Evolutionary conservation across 2,329 filamentous ascomycete genomes (phyloP).

Genomic region (Botrytis medusae): DNA sequence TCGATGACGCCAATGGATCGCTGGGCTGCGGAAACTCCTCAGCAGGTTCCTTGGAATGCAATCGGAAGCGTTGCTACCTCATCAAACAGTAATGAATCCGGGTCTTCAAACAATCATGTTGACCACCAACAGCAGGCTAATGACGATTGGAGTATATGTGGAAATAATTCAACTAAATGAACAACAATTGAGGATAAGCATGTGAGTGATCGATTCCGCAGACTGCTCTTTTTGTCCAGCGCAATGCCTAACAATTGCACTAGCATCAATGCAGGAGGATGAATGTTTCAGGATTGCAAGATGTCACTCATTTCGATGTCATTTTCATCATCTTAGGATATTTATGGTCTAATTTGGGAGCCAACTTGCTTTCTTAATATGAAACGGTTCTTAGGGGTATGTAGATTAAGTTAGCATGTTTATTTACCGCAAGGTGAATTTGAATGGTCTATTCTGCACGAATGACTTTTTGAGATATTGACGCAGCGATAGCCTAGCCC

Average conservation of each 20-base stretch:
- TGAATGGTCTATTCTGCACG: not conserved
- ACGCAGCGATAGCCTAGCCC: not conserved
- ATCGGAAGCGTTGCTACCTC: not conserved
- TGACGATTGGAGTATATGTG: constrained; percentile 13
- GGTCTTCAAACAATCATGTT: not conserved
- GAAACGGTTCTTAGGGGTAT: not conserved
- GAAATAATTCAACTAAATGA: not conserved
- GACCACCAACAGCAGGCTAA: not conserved
- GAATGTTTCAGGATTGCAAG: not conserved
- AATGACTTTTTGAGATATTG: not conserved
- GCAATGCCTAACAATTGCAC: not conserved
- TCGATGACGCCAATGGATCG: constrained; percentile 6
- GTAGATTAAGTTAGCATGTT: not conserved
- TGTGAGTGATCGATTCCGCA: not conserved
- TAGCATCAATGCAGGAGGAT: not conserved
- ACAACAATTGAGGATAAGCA: not conserved
- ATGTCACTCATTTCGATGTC: not conserved
- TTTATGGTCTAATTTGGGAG: not conserved
- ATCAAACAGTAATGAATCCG: not conserved
- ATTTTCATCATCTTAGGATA: not conserved
- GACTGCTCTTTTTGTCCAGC: not conserved
- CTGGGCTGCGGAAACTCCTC: not conserved
- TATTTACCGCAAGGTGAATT: not conserved
- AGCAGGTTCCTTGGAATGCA: constrained; percentile 4
- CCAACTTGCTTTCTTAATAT: accelerated